These are phyloP conservation scores for Coemansia sp. DNA, from an alignment of 192 early-diverging fungal species.

Conservation along the genomic window DNA sequence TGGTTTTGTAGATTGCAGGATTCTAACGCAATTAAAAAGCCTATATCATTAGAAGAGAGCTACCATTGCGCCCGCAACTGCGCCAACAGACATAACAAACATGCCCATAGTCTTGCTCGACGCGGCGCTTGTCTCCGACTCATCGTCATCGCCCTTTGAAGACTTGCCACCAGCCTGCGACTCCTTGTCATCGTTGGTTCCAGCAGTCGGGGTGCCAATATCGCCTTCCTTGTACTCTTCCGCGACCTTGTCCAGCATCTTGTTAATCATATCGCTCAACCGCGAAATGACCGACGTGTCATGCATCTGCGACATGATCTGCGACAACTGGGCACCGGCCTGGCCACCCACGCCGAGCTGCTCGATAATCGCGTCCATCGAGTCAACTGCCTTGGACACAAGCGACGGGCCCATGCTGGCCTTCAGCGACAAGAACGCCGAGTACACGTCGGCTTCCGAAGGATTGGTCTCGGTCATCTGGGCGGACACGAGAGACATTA, in stretches of 20 bases:
- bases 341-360: neutral
- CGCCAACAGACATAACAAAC: neutral
- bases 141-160: neutral
- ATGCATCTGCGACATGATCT: constrained; percentile 9
- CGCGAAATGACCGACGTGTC: constrained; percentile 15
- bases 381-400: neutral
- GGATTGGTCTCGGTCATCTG: neutral
- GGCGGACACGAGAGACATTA: neutral
- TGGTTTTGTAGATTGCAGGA: no score
- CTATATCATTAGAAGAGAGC: neutral
- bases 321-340: neutral
- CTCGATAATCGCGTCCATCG: neutral
- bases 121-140: neutral
- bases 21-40: neutral
- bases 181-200: neutral
- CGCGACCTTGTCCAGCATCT: neutral
- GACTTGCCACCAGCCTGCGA: neutral
- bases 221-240: constrained; percentile 5
- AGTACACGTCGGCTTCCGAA: constrained; percentile 5
- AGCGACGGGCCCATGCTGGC: neutral
- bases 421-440: neutral
- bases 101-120: neutral
- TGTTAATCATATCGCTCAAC: neutral
- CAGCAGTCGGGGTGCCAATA: constrained; percentile 13
- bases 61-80: neutral